Evolutionary conservation across 257 asterid genomes (phyloP).

Genomic region (Nicotiana paniculata): DNA sequence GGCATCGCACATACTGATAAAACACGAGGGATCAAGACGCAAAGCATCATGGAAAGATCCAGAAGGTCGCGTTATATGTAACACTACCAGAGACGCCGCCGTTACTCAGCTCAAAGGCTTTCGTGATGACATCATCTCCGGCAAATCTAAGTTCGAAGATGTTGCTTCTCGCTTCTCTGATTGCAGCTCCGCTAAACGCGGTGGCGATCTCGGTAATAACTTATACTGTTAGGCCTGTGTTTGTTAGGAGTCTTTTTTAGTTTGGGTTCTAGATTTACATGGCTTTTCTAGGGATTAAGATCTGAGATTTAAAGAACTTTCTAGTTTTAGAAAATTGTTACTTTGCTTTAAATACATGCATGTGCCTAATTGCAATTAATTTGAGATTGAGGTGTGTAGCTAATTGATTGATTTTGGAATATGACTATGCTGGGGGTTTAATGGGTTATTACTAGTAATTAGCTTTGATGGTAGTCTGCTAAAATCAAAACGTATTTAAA

Average conservation of each 20-base stretch:
- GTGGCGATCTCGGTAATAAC: conserved; percentile 85
- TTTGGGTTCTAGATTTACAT: neutral
- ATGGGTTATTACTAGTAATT: neutral
- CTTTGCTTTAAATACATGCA: neutral
- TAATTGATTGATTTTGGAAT: neutral
- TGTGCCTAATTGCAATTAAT: neutral
- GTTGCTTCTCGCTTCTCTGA: conserved; percentile 70
- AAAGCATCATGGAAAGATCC: conserved; percentile 98
- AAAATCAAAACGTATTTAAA: neutral
- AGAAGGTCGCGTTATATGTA: conserved; percentile 60
- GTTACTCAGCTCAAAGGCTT: conserved; percentile 58
- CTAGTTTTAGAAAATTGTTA: neutral
- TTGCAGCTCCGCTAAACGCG: conserved; percentile 97
- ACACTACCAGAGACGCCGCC: conserved; percentile 75
- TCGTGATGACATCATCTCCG: conserved; percentile 59
- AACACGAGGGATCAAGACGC: conserved; percentile 94
- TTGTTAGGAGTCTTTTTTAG: neutral
- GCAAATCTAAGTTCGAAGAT: conserved; percentile 57
- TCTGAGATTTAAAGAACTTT: neutral
- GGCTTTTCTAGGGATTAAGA: neutral
- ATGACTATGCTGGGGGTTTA: neutral
- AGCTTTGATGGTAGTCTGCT: neutral
- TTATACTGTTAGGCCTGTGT: neutral
- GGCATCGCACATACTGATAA: conserved; percentile 90
- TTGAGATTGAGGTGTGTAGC: neutral